Conservation (phyloP, 495 filamentous ascomycete species). For the Penicillium fimorum region DNA sequence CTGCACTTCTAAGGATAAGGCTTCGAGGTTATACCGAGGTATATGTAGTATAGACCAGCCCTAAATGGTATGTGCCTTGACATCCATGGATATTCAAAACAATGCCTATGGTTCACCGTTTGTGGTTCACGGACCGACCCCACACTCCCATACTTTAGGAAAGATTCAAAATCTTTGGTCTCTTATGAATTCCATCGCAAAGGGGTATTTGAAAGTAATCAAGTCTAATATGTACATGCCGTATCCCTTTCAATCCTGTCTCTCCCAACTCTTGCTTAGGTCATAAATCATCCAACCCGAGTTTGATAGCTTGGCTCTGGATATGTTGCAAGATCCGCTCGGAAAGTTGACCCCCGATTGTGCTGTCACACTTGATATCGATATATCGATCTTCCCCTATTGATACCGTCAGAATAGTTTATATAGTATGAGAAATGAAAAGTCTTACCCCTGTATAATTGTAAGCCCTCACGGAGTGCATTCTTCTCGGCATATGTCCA, state of each 20-base stretch:
- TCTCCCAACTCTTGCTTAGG: neutral
- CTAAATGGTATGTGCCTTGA: neutral
- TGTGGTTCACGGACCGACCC: neutral
- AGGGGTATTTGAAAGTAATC: neutral
- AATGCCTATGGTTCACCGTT: neutral
- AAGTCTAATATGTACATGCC: neutral
- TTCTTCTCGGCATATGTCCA: neutral
- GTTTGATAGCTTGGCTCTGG: neutral
- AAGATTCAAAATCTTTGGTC: neutral
- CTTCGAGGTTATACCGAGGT: too few species aligned
- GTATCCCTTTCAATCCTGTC: neutral
- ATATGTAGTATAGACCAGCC: neutral
- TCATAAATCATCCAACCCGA: neutral
- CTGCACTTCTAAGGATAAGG: neutral
- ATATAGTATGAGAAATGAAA: neutral
- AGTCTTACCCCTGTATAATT: neutral
- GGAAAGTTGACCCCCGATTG: neutral
- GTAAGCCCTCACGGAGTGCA: slow-evolving; percentile 9
- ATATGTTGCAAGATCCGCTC: neutral
- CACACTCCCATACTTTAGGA: neutral
- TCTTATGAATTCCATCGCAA: neutral
- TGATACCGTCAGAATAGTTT: neutral
- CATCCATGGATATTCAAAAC: neutral
- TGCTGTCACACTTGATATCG: slow-evolving; percentile 5
- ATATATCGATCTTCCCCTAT: slow-evolving; percentile 1